Conservation (phyloP, 495 filamentous ascomycete species). For the Trichocladium antarcticum region DNA sequence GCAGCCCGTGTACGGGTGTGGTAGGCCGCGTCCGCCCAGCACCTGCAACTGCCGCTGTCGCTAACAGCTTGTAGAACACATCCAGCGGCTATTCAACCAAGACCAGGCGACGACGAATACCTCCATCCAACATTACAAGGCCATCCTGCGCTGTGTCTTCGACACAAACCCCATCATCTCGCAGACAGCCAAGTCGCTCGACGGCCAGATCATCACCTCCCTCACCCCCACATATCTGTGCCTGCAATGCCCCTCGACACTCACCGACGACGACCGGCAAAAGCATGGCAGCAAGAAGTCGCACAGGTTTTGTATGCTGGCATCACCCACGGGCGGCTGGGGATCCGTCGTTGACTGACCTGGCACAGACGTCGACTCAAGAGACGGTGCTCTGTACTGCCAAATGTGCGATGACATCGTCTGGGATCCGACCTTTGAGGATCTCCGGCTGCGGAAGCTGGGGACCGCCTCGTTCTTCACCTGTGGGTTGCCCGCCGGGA, state of each 20-base stretch:
- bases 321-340: background rate
- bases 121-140: conserved; percentile 44
- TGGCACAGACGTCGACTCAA: conserved; percentile 65
- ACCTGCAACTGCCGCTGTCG: background rate
- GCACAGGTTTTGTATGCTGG: conserved; percentile 54
- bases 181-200: conserved; percentile 39
- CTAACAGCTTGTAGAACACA: conserved; percentile 38
- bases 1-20: conserved; percentile 44
- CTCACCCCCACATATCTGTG: conserved; percentile 57
- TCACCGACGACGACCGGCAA: conserved; percentile 44
- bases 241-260: conserved; percentile 53
- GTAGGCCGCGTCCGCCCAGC: conserved; percentile 26
- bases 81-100: conserved; percentile 42
- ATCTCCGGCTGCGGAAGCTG: conserved; percentile 49
- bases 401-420: conserved; percentile 77
- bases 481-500: conserved; percentile 6
- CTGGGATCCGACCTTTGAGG: conserved; percentile 75
- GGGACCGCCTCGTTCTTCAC: conserved; percentile 42
- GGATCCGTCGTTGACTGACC: conserved; percentile 12
- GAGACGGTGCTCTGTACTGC: conserved; percentile 66
- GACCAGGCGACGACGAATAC: conserved; percentile 38
- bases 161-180: conserved; percentile 37
- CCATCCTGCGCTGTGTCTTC: conserved; percentile 40
- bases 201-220: conserved; percentile 35
- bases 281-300: conserved; percentile 47